Conservation (phyloP, 306 rosid species). For the Elaeagnus macrophylla region DNA sequence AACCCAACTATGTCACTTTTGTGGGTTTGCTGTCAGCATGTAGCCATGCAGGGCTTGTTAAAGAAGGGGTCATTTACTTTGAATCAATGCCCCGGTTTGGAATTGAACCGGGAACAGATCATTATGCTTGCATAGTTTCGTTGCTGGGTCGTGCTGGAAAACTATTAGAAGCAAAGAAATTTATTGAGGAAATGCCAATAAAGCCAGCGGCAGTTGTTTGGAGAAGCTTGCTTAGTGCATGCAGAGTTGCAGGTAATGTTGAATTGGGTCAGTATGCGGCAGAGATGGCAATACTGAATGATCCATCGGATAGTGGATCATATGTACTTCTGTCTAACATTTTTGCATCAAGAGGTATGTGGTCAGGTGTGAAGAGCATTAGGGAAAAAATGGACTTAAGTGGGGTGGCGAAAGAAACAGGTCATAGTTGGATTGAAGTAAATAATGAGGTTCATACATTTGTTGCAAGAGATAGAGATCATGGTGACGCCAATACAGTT, state of each 20-base stretch:
- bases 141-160: constrained; percentile 70
- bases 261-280: constrained; percentile 76
- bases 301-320: constrained; percentile 73
- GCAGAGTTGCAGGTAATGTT: constrained; percentile 56
- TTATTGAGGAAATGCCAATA: constrained; percentile 62
- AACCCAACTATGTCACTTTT: constrained; percentile 69
- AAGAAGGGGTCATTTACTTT: constrained; percentile 57
- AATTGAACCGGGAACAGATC: constrained; percentile 66
- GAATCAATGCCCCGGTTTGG: constrained; percentile 50
- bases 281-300: constrained; percentile 66
- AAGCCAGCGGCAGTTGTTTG: constrained; percentile 68
- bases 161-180: constrained; percentile 55
- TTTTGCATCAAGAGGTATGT: constrained; percentile 82
- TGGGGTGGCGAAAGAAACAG: constrained; percentile 68
- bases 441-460: constrained; percentile 19
- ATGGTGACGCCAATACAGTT: constrained; percentile 27
- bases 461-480: constrained; percentile 35
- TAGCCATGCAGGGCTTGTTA: constrained; percentile 74
- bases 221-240: constrained; percentile 89
- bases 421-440: constrained; percentile 32
- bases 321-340: constrained; percentile 74
- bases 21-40: constrained; percentile 78
- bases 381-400: constrained; percentile 57
- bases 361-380: constrained; percentile 59
- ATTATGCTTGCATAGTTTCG: constrained; percentile 81